Evolutionary conservation across 805 yeast species (phyloP).

Genomic region (Yamadazyma insecticola): DNA sequence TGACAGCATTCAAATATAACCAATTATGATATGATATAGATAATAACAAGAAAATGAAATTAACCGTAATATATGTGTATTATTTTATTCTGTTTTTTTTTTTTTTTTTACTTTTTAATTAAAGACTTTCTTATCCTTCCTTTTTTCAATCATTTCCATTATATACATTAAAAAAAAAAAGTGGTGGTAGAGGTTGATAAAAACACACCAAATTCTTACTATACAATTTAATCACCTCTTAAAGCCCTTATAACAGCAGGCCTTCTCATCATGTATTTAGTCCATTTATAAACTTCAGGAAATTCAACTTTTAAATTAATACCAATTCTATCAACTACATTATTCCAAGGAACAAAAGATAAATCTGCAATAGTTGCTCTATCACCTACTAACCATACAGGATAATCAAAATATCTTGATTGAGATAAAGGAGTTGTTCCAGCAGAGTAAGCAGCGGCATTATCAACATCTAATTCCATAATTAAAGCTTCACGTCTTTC

Average conservation of each 20-base stretch:
- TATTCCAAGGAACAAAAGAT: constrained; percentile 95
- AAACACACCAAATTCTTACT: neutral
- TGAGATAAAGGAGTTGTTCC: constrained; percentile 86
- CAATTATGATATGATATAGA: too few relatives aligned
- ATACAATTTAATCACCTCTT: constrained; percentile 56
- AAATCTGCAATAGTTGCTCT: constrained; percentile 78
- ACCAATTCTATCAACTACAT: constrained; percentile 89
- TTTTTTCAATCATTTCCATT: constrained; percentile 1
- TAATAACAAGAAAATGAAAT: too few relatives aligned
- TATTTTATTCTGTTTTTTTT: too few relatives aligned
- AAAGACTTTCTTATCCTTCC: too few relatives aligned
- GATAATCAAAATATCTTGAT: constrained; percentile 83
- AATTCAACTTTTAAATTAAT: constrained; percentile 81
- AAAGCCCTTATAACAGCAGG: constrained; percentile 87
- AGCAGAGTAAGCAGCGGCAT: constrained; percentile 80
- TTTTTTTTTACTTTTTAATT: too few relatives aligned
- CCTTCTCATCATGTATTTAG: constrained; percentile 90
- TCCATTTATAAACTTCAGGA: constrained; percentile 96
- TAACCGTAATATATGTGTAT: too few relatives aligned
- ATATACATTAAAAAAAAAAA: constrained; percentile 1
- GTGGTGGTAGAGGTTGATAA: neutral
- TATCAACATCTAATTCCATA: constrained; percentile 84
- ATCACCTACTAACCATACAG: constrained; percentile 94
- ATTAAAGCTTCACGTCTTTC: constrained; percentile 86
- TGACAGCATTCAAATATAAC: too few relatives aligned